Evolutionary conservation across 345 rosid genomes (phyloP), one percentile per base, ranked within the genome.

Genomic region (Carallia pectinifolia): DNA sequence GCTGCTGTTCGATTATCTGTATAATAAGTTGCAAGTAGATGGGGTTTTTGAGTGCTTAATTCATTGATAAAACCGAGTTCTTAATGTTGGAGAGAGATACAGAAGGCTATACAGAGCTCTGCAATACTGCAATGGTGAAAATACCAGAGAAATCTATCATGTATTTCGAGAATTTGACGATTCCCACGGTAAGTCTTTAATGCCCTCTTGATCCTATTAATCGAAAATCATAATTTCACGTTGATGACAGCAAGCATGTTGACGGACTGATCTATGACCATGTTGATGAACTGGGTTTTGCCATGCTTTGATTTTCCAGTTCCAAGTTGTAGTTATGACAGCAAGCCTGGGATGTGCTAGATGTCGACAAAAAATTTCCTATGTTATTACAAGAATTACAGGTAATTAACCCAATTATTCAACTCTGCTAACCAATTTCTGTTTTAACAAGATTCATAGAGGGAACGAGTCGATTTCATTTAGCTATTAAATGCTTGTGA

Each of bases 241-340:
- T 23, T 23, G 23, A 23, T 23, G 23, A 23, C 23, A 23, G 23
- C 23, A 23, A 23, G 23, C 23, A 23, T 56, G 9, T 56, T 30
- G 31, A 7, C 7, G 6, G 15, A 19, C 18, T 30, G 31, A 56
- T 5, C 31, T 7, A 5, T 55, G 23, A n/a, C 31, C 30, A n/a
- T 8, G 30, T 8, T 12, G 30, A 19, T 55, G 59, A n/a, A 55
- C 6, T 55, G 6, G 12, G 33, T 23, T 55, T 55, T 23, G 60
- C 6, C 60, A 19, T 13, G 50, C 16, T 13, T 44, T 44, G 50
- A 23, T 16, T 70, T 52, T 66, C 56, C 75, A 86, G 89, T 78
- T 81, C 76, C 88, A 86, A 84, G 82, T 74, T 8, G 76, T 88
- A 61, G 90, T 80, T 66, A 66, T 88, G 80, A 71, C 72, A 9